Evolutionary conservation across 2,329 filamentous ascomycete species (phyloP).

Genomic region (Aspergillus persii): DNA sequence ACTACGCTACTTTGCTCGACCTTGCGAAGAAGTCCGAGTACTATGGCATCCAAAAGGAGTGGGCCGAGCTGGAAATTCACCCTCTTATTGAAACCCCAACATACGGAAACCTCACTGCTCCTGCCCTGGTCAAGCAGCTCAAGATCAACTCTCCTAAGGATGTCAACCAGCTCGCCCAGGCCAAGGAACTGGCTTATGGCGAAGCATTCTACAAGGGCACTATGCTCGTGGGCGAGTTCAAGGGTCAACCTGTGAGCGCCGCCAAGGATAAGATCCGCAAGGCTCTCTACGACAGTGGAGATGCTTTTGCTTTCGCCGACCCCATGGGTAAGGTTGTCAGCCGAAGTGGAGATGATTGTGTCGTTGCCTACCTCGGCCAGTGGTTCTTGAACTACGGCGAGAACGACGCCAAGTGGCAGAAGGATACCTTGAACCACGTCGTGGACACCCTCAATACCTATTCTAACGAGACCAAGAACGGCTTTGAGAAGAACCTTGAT

Average conservation of each 20-base stretch:
- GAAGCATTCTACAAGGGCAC: slow-evolving; percentile 95
- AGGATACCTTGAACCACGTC: slow-evolving; percentile 70
- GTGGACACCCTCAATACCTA: slow-evolving; percentile 75
- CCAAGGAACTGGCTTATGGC: slow-evolving; percentile 95
- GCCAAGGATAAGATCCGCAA: slow-evolving; percentile 83
- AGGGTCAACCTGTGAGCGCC: slow-evolving; percentile 78
- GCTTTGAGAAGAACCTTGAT: slow-evolving; percentile 79
- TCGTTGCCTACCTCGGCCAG: slow-evolving; percentile 89
- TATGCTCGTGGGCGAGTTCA: slow-evolving; percentile 84
- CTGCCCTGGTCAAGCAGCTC: slow-evolving; percentile 80
- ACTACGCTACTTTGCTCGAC: slow-evolving; percentile 85
- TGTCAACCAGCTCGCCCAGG: slow-evolving; percentile 81
- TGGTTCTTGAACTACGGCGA: slow-evolving; percentile 98
- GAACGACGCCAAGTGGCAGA: slow-evolving; percentile 74
- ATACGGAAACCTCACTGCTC: slow-evolving; percentile 81
- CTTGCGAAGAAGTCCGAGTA: slow-evolving; percentile 93
- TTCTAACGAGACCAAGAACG: slow-evolving; percentile 70
- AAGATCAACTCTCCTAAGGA: slow-evolving; percentile 98
- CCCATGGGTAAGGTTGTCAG: slow-evolving; percentile 87
- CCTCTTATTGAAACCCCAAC: slow-evolving; percentile 87
- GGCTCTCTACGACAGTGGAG: slow-evolving; percentile 70
- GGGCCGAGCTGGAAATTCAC: slow-evolving; percentile 85
- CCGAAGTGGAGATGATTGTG: slow-evolving; percentile 87
- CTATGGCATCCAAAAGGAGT: slow-evolving; percentile 95
- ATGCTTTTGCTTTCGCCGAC: slow-evolving; percentile 90